phyloP scores from a whole-genome alignment of 2,329 filamentous ascomycete genomes.

The Cadophora sp. region DNA sequence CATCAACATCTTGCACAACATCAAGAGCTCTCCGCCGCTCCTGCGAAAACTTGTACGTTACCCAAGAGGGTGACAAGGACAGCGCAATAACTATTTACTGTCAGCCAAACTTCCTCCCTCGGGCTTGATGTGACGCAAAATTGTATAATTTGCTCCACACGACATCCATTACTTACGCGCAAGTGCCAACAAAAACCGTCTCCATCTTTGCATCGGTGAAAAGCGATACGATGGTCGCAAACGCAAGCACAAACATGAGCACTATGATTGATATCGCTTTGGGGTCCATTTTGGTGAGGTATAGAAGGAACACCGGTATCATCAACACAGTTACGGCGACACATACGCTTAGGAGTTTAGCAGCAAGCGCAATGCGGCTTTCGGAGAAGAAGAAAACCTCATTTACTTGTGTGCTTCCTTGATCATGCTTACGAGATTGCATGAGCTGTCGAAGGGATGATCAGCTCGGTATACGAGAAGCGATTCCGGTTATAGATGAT shows the following conservation, averaged over 20 bases:
- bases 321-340: slow-evolving; percentile 23
- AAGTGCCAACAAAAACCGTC: slow-evolving; percentile 2
- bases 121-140: too few relatives aligned
- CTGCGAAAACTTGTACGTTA: background rate
- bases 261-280: background rate
- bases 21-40: background rate
- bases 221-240: slow-evolving; percentile 24
- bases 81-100: background rate
- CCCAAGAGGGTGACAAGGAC: background rate
- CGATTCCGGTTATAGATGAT: too few relatives aligned
- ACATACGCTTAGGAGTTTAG: slow-evolving; percentile 18
- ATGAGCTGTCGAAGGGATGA: too few relatives aligned
- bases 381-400: slow-evolving; percentile 23
- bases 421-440: background rate
- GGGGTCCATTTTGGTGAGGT: slow-evolving; percentile 17
- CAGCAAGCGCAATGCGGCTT: slow-evolving; percentile 14
- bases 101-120: background rate
- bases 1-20: too few relatives aligned
- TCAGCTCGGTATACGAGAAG: too few relatives aligned
- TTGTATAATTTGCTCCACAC: background rate
- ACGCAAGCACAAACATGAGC: slow-evolving; percentile 21
- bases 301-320: slow-evolving; percentile 27
- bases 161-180: background rate
- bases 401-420: background rate
- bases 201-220: slow-evolving; percentile 21